Evolutionary conservation across 192 early-diverging fungal species (phyloP).

Genomic region (Oehlia diaphana): DNA sequence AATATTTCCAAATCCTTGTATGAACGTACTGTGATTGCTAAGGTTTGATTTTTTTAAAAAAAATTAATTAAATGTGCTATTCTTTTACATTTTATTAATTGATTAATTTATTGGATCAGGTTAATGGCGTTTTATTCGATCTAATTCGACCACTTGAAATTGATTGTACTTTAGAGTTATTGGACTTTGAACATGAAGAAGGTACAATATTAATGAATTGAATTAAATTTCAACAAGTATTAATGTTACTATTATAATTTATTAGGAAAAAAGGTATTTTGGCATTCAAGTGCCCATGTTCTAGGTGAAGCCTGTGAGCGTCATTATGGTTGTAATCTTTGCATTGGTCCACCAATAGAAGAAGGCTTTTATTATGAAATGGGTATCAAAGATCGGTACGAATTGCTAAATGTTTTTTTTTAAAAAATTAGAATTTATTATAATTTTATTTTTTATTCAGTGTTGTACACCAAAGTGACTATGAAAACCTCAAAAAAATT

Average conservation of each 20-base stretch:
- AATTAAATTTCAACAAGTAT: no score
- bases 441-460: constrained; percentile 37
- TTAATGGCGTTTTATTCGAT: constrained; percentile 88
- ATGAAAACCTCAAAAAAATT: constrained; percentile 81
- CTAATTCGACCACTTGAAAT: constrained; percentile 82
- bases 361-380: constrained; percentile 97
- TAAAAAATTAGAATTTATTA: neutral
- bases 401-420: neutral
- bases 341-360: constrained; percentile 94
- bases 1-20: constrained; percentile 86
- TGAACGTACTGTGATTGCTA: constrained; percentile 91
- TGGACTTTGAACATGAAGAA: constrained; percentile 94
- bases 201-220: constrained; percentile 39
- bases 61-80: neutral
- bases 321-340: constrained; percentile 97
- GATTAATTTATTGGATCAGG: constrained; percentile 28
- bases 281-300: constrained; percentile 98
- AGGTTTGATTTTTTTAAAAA: constrained; percentile 50
- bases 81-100: neutral
- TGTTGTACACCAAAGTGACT: constrained; percentile 81
- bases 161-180: constrained; percentile 78
- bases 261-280: constrained; percentile 80
- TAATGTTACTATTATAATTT: neutral
- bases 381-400: constrained; percentile 67
- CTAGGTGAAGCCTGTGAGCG: constrained; percentile 96